Conservation (phyloP, 2,329 filamentous ascomycete genomes). For the Plenodomus biglobosus region DNA sequence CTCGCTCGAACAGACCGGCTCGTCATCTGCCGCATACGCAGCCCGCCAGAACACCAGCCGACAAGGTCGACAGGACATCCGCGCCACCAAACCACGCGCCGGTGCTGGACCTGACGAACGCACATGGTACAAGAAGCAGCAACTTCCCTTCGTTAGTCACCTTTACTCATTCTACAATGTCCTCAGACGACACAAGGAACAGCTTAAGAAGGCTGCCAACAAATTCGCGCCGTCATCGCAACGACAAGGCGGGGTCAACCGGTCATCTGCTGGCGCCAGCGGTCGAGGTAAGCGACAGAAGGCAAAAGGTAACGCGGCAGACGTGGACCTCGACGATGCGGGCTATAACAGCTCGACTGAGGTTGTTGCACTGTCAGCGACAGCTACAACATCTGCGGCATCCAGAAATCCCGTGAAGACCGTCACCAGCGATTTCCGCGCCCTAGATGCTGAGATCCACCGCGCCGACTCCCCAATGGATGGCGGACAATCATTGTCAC, state of each 20-base stretch:
- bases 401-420: too few relatives aligned
- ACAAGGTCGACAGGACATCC: too few relatives aligned
- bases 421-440: too few relatives aligned
- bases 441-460: too few relatives aligned
- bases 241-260: too few relatives aligned
- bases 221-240: not conserved
- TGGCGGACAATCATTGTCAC: too few relatives aligned
- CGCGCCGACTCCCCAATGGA: too few relatives aligned
- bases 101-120: not conserved
- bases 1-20: slow-evolving; percentile 2
- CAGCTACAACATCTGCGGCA: not conserved
- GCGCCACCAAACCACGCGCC: too few relatives aligned
- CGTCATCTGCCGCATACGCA: slow-evolving; percentile 1
- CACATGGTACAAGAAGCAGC: slow-evolving; percentile 6
- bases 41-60: not conserved
- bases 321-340: not conserved
- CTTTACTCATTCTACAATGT: slow-evolving; percentile 7
- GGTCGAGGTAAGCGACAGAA: slow-evolving; percentile 2
- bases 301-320: not conserved
- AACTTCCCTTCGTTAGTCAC: slow-evolving; percentile 4
- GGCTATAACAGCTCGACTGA: too few relatives aligned
- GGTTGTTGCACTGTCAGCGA: not conserved
- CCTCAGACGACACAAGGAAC: slow-evolving; percentile 6
- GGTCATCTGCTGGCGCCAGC: too few relatives aligned
- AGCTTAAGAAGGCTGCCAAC: too few relatives aligned